phyloP scores from a whole-genome alignment of 2,329 filamentous ascomycete species.

The Xylariaceae sp. region DNA sequence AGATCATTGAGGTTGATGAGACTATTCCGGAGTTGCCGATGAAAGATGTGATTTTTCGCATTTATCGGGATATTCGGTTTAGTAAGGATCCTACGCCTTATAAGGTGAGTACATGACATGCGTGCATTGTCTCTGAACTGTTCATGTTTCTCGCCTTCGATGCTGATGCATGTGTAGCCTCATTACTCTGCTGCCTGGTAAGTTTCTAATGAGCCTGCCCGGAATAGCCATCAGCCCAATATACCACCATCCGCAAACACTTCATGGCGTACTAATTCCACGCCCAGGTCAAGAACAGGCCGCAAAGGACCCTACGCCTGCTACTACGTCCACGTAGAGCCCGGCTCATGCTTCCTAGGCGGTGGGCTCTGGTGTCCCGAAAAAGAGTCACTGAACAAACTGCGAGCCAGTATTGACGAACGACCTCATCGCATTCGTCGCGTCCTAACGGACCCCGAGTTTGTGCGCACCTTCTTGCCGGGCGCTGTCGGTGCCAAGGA shows the following conservation, averaged over 20 bases:
- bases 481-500: slow-evolving; percentile 39
- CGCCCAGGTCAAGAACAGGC: slow-evolving; percentile 70
- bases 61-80: slow-evolving; percentile 84
- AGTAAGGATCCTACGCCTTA: slow-evolving; percentile 83
- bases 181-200: slow-evolving; percentile 82
- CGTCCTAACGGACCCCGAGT: slow-evolving; percentile 58
- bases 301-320: slow-evolving; percentile 83
- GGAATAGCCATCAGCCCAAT: too few species aligned
- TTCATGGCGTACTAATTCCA: slow-evolving; percentile 19
- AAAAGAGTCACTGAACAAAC: slow-evolving; percentile 57
- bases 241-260: slow-evolving; percentile 7
- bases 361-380: slow-evolving; percentile 83
- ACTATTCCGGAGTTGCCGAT: slow-evolving; percentile 83
- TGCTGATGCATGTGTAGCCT: slow-evolving; percentile 45
- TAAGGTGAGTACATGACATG: slow-evolving; percentile 56
- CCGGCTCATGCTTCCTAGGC: slow-evolving; percentile 68
- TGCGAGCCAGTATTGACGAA: slow-evolving; percentile 74
- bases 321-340: slow-evolving; percentile 84
- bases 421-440: slow-evolving; percentile 68
- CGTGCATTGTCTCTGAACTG: background rate
- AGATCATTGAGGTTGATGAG: slow-evolving; percentile 69
- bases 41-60: slow-evolving; percentile 84
- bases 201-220: slow-evolving; percentile 1
- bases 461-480: slow-evolving; percentile 65
- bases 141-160: slow-evolving; percentile 1